These are phyloP conservation scores for Claviceps humidiphila DNA, from an alignment of 2,329 filamentous ascomycete species.

Conservation along the genomic window DNA sequence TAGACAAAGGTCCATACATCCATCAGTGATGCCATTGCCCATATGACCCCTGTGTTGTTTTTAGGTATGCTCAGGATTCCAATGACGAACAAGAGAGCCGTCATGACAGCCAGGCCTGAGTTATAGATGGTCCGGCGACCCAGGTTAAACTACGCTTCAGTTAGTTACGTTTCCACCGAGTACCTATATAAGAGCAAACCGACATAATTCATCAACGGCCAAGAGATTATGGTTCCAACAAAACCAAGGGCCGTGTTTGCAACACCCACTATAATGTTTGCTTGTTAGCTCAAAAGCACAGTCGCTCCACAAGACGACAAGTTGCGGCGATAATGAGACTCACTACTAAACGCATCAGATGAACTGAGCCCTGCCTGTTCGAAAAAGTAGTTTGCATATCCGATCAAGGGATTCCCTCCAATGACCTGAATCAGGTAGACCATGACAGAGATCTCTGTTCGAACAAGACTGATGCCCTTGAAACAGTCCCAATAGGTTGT, in stretches of 20 bases:
- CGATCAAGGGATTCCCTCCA: constrained; percentile 49
- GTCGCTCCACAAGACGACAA: background rate
- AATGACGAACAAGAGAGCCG: constrained; percentile 26
- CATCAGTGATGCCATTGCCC: constrained; percentile 25
- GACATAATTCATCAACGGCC: constrained; percentile 24
- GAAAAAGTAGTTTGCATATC: constrained; percentile 39
- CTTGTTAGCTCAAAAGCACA: background rate
- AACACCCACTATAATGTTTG: constrained; percentile 13
- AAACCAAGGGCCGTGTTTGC: constrained; percentile 28
- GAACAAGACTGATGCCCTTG: constrained; percentile 32
- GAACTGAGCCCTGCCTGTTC: constrained; percentile 18
- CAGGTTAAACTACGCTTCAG: constrained; percentile 10
- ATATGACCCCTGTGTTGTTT: constrained; percentile 18
- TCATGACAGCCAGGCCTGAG: constrained; percentile 13
- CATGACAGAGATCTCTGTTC: constrained; percentile 43
- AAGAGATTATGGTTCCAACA: constrained; percentile 26
- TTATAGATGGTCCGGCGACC: constrained; percentile 29
- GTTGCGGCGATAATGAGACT: background rate
- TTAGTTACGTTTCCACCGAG: background rate
- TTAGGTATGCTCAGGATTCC: constrained; percentile 25
- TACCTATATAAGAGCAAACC: background rate
- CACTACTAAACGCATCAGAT: constrained; percentile 12
- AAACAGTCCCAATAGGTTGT: constrained; percentile 39
- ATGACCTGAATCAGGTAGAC: constrained; percentile 54
- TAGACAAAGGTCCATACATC: constrained; percentile 29